These are phyloP conservation scores for Bipolaris zeicola DNA, from an alignment of 2,329 filamentous ascomycete genomes.

Conservation along the genomic window DNA sequence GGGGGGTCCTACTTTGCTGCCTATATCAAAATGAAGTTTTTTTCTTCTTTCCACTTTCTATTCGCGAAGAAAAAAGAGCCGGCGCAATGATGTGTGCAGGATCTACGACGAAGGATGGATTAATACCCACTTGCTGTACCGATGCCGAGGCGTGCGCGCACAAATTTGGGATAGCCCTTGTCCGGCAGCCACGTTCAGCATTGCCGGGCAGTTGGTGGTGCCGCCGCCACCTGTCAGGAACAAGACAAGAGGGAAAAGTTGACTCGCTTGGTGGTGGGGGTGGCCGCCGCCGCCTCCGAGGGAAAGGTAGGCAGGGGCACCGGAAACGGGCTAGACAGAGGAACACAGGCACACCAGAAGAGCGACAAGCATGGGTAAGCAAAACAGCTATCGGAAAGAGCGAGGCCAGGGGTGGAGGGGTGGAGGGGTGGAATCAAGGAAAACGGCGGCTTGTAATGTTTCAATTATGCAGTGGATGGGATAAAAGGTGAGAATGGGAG, in stretches of 20 bases:
- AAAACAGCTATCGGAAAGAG: slow-evolving; percentile 5
- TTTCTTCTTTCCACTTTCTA: too few species aligned
- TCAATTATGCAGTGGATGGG: background rate
- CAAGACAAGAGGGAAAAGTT: background rate
- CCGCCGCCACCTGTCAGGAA: background rate
- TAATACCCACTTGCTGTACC: too few species aligned
- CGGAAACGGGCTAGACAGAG: slow-evolving; percentile 11
- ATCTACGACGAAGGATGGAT: too few species aligned
- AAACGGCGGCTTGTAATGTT: too few species aligned
- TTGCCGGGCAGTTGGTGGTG: background rate
- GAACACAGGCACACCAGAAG: background rate
- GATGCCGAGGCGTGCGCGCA: background rate
- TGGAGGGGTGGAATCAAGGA: background rate
- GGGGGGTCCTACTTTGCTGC: too few species aligned
- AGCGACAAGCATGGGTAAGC: slow-evolving; percentile 6
- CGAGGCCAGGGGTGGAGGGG: slow-evolving; percentile 4
- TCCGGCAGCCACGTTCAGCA: background rate
- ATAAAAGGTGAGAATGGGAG: background rate
- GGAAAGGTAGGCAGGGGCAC: slow-evolving; percentile 11
- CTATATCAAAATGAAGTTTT: too few species aligned
- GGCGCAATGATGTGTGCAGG: too few species aligned
- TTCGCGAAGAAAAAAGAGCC: too few species aligned
- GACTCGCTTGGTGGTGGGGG: slow-evolving; percentile 18
- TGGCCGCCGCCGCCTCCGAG: background rate
- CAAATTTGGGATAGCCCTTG: background rate